Conservation (phyloP, 495 filamentous ascomycete species). For the Penicillium argentinense region DNA sequence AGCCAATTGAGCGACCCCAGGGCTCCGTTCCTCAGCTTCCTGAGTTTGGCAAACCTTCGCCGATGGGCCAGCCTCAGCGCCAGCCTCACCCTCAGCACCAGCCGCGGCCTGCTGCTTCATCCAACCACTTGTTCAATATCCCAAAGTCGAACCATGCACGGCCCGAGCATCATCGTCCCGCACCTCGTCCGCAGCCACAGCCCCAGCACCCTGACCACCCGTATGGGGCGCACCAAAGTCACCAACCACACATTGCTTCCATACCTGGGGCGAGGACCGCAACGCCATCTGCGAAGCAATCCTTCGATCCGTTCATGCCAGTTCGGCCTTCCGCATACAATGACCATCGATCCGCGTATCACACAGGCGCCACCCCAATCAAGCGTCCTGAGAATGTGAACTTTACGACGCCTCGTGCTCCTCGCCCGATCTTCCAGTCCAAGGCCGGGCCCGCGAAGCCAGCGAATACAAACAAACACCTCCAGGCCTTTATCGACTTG, state of each 20-base stretch:
- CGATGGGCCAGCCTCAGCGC: slow-evolving; percentile 44
- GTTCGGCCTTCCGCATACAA: slow-evolving; percentile 44
- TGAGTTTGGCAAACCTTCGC: slow-evolving; percentile 62
- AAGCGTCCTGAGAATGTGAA: slow-evolving; percentile 43
- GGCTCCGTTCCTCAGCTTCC: slow-evolving; percentile 35
- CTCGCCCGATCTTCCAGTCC: slow-evolving; percentile 44
- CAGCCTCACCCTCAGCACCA: slow-evolving; percentile 38
- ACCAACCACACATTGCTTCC: slow-evolving; percentile 21
- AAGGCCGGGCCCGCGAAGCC: slow-evolving; percentile 36
- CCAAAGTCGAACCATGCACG: slow-evolving; percentile 48
- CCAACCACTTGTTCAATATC: slow-evolving; percentile 51
- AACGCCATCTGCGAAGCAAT: slow-evolving; percentile 26
- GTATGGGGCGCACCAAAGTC: slow-evolving; percentile 12
- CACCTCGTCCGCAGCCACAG: slow-evolving; percentile 18
- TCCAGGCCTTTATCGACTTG: slow-evolving; percentile 46
- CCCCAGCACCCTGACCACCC: slow-evolving; percentile 16
- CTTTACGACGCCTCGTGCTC: slow-evolving; percentile 39
- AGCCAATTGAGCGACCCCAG: slow-evolving; percentile 28
- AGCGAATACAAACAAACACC: slow-evolving; percentile 35
- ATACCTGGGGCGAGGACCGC: slow-evolving; percentile 15
- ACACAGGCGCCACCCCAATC: slow-evolving; percentile 38
- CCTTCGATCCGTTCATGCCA: slow-evolving; percentile 46
- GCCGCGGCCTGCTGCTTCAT: slow-evolving; percentile 20
- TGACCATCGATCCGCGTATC: slow-evolving; percentile 30
- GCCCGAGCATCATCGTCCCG: slow-evolving; percentile 49